These are phyloP conservation scores for Combretum micranthum DNA, from an alignment of 345 rosid species.

Conservation along the genomic window DNA sequence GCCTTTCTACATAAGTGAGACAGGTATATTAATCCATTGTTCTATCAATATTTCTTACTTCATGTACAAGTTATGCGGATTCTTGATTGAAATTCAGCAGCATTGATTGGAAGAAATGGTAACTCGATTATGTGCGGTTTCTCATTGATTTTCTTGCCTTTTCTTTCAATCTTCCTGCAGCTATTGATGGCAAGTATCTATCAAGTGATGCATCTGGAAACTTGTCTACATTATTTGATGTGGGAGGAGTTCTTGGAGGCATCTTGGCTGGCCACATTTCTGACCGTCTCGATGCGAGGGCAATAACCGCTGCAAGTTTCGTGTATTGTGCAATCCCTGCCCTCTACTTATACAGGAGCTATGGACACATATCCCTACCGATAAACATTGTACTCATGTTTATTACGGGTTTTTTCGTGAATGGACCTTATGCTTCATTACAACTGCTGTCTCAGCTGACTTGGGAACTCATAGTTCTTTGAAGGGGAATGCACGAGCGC, in stretches of 20 bases:
- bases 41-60: no score
- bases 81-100: no score
- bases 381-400: constrained; percentile 66
- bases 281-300: constrained; percentile 68
- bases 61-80: no score
- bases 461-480: constrained; percentile 82
- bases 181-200: constrained; percentile 67
- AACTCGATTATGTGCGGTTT: neutral
- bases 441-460: constrained; percentile 93
- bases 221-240: constrained; percentile 81
- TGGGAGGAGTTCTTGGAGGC: constrained; percentile 94
- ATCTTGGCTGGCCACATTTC: constrained; percentile 91
- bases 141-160: neutral
- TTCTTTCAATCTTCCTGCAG: constrained; percentile 29
- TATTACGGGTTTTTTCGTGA: constrained; percentile 76
- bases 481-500: constrained; percentile 75
- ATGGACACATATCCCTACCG: constrained; percentile 56
- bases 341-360: constrained; percentile 64
- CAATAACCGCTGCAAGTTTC: constrained; percentile 83
- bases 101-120: neutral
- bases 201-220: constrained; percentile 74
- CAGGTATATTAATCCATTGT: constrained; percentile 65
- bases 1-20: constrained; percentile 89
- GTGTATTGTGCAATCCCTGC: constrained; percentile 90
- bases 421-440: constrained; percentile 88